Percentiles rank a stretch among this genome's conserved stretches.
These are phyloP conservation scores for Aspergillus brunneoviolaceus DNA, from an alignment of 2,329 filamentous ascomycete species.

Conservation along the genomic window DNA sequence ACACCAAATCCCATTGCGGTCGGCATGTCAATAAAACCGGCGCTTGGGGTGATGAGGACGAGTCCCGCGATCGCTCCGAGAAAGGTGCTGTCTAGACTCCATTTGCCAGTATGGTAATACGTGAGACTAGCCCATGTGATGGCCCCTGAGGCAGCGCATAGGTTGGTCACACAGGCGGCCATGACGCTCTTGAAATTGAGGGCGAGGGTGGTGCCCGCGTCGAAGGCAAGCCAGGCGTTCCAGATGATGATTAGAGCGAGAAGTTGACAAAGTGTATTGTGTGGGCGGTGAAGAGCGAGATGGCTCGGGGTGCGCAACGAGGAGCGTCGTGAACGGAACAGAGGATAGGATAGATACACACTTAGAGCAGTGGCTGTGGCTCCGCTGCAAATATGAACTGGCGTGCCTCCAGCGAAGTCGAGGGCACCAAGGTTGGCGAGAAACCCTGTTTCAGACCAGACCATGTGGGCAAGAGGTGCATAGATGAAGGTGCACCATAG, in stretches of 20 bases:
- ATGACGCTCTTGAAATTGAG: slow-evolving; percentile 54
- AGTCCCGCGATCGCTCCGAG: slow-evolving; percentile 55
- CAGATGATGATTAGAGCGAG: slow-evolving; percentile 52
- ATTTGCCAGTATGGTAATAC: slow-evolving; percentile 44
- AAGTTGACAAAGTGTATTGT: slow-evolving; percentile 51
- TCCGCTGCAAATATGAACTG: slow-evolving; percentile 45
- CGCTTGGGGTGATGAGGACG: slow-evolving; percentile 54
- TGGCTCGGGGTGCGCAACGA: slow-evolving; percentile 47
- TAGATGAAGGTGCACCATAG: slow-evolving; percentile 53
- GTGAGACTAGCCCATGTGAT: slow-evolving; percentile 50
- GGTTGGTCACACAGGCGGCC: slow-evolving; percentile 51
- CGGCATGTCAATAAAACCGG: slow-evolving; percentile 51
- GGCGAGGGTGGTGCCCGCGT: slow-evolving; percentile 50
- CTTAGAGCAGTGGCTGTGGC: slow-evolving; percentile 47
- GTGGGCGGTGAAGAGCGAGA: slow-evolving; percentile 48
- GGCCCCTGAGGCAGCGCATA: slow-evolving; percentile 50
- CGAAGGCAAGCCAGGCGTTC: slow-evolving; percentile 54
- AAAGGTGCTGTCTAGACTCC: slow-evolving; percentile 53
- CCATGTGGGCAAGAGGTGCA: slow-evolving; percentile 51
- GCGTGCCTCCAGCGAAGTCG: slow-evolving; percentile 50
- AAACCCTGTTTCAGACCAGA: slow-evolving; percentile 48
- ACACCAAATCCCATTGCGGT: slow-evolving; percentile 52
- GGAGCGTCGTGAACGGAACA: slow-evolving; percentile 49
- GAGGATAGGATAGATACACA: slow-evolving; percentile 52
- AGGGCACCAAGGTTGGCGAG: slow-evolving; percentile 47